Evolutionary conservation across 169 alveolate species (phyloP), one percentile per base, ranked within the genome.

Genomic region (Plasmodium inui): DNA sequence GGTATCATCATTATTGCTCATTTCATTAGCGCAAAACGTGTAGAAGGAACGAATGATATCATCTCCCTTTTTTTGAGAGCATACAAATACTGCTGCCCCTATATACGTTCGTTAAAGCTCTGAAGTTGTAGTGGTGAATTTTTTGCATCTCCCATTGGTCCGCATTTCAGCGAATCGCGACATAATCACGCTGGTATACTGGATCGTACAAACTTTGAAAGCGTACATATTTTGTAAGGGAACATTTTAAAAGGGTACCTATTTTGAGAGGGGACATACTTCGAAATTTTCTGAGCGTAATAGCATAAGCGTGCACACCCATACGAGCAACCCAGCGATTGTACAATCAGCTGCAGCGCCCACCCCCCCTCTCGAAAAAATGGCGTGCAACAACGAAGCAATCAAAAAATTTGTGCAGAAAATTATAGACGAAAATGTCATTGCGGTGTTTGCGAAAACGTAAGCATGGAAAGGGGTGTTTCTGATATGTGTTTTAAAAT

Each of bases 371-470:
- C 34, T 83, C 50, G 55, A 12, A 9, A 84, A 84, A 71, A 84
- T 84, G 92, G 84, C 78, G 37, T 71, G 72, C 81, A 72, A 39
- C 39, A 72, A 37, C 50, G 92, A 84, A 32, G 84, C 73, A 46
- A 39, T 84, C 53, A 84, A 84, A 73, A 84, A 84, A 72, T 84
- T 67, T 34, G 92, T 84, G 19, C 80, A 84, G 3, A 71, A 84
- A 84, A 84, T 84, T 14, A 84, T 84, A 72, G 92, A 84, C 46
- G 84, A 84, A 14, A 84, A 84, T 32, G 39, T 72, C 30, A 73
- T 84, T 84, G 92, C 92, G 30, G 92, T 84, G 37, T 84, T 84
- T 46, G 26, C 92, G 32, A 84, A 84, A 84, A 72, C 92, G 92
- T 84, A 84, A 84, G 28, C n/a, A 39, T 22, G 37, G 70, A 55